Evolutionary conservation across 1,284 basidiomycete genomes (phyloP), one percentile per base, ranked within the genome.

Genomic region (Malassezia equina): DNA sequence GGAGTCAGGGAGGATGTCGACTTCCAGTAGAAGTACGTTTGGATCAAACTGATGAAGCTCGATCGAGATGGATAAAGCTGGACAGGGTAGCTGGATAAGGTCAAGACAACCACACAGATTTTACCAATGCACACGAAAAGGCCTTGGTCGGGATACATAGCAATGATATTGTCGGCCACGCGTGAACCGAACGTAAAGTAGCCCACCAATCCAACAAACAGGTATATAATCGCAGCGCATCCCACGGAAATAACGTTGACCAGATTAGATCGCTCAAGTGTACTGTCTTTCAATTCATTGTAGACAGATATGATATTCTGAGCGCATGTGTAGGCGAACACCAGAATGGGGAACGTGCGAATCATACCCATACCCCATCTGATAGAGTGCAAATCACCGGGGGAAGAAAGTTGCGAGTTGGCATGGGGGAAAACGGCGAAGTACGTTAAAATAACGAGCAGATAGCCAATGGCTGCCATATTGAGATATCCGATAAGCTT

Each of bases 171-270:
- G 46, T 64, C 62, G 15, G 61, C 60, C 3, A 70, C 66, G 67
- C 84, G 85, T 43, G 84, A 84, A 1, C 94, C 94, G 75, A 99
- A 99, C 0, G 93, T 95, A 39, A 95, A 78, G 75, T 98, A 98
- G 0, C 94, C 94, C 63, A 93, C 84, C 13, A 67, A 62, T 4
- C 65, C 72, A 2, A 75, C 67, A 33, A 72, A 61, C 27, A 69
- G 53, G 24, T 75, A 76, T 1, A 73, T 66, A 19, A 60, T 4
- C 0, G 64, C 74, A 1, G 71, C 73, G 1, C 64, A 80, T 12
- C 90, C 89, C 63, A 99, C 90, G 3, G 89, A 87, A 0, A 83
- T 80, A 7, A 83, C 83, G 54, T 95, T 86, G 53, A 94, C 82
- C n/a, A 82, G 78, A 73, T 94, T 93, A 81, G 95, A 86, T 34